phyloP scores from a whole-genome alignment of 257 asterid genomes.

The Rhazya stricta region DNA sequence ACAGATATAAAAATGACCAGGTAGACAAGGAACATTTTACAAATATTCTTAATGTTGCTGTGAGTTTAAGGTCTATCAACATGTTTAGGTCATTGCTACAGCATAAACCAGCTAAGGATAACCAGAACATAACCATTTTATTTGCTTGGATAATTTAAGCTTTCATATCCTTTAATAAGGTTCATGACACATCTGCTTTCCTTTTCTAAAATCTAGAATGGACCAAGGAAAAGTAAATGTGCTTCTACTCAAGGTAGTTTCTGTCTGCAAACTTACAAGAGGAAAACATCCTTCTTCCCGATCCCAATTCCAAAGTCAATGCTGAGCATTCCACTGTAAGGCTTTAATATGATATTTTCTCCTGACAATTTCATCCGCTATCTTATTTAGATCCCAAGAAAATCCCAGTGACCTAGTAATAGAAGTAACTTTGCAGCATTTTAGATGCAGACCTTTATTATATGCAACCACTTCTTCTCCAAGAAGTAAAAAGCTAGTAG shows the following conservation, averaged over 20 bases:
- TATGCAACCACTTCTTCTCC: conserved; percentile 95
- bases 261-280: conserved; percentile 53
- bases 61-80: neutral
- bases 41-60: too few relatives aligned
- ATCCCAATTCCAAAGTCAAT: conserved; percentile 85
- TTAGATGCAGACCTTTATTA: conserved; percentile 58
- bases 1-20: neutral
- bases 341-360: conserved; percentile 63
- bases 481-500: conserved; percentile 90
- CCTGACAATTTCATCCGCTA: conserved; percentile 38
- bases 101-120: neutral
- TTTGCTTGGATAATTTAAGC: neutral
- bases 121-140: neutral
- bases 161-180: neutral
- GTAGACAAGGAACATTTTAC: neutral
- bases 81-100: neutral
- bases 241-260: neutral
- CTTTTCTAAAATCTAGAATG: neutral
- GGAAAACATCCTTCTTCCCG: conserved; percentile 77
- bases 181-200: neutral
- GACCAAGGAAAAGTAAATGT: neutral
- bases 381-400: conserved; percentile 12
- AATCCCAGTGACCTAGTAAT: neutral
- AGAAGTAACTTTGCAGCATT: neutral
- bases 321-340: conserved; percentile 88